Conservation (phyloP, 257 asterid genomes). For the Craterostigma plantagineum region DNA sequence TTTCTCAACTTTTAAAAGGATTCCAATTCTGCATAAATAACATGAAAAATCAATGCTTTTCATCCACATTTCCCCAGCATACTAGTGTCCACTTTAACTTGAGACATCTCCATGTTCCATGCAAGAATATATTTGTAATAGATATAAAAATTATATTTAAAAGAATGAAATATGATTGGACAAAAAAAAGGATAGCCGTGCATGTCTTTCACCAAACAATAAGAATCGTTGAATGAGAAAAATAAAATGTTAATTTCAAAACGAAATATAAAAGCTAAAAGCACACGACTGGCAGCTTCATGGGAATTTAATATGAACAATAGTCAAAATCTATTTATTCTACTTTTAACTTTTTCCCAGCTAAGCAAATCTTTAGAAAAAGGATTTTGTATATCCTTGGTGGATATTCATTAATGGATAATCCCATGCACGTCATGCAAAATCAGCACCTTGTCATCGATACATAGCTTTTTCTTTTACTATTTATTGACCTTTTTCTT, state of each 20-base stretch:
- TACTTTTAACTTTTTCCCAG: constrained; percentile 1
- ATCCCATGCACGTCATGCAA: constrained; percentile 4
- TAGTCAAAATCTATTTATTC: neutral
- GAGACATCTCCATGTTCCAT: too few relatives aligned
- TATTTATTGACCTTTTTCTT: neutral
- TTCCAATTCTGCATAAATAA: constrained; percentile 3
- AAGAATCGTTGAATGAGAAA: too few relatives aligned
- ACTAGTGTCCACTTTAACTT: constrained; percentile 1
- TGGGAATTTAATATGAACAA: neutral
- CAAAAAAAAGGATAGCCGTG: too few relatives aligned
- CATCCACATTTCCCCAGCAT: constrained; percentile 14
- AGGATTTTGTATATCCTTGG: too few relatives aligned
- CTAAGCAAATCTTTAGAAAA: neutral
- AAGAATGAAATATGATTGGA: too few relatives aligned
- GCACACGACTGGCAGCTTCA: too few relatives aligned
- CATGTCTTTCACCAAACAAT: too few relatives aligned
- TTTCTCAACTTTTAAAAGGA: constrained; percentile 6
- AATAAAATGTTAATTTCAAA: too few relatives aligned
- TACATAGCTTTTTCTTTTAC: neutral
- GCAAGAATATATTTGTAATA: too few relatives aligned
- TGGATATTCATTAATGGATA: constrained; percentile 2
- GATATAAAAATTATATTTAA: too few relatives aligned
- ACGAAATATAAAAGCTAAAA: too few relatives aligned
- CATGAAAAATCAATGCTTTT: too few relatives aligned
- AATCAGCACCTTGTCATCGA: constrained; percentile 15